Evolutionary conservation across 2,329 filamentous ascomycete genomes (phyloP), one percentile per base, ranked within the genome.

Genomic region (Penicillium nordicum): DNA sequence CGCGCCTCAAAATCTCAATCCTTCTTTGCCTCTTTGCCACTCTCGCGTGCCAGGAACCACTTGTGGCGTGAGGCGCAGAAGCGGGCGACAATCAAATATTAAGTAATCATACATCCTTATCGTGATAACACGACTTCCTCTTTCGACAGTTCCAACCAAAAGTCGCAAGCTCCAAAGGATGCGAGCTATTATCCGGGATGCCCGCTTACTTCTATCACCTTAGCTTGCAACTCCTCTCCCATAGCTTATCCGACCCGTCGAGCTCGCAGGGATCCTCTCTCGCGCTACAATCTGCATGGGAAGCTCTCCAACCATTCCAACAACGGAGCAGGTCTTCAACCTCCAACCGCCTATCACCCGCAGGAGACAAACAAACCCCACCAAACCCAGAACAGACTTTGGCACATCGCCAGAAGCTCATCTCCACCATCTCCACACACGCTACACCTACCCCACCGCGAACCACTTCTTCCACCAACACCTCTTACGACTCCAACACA

Each of bases 121-220:
- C 48, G 53, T 29, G 49, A 51, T 45, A 55, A 30, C 45, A 45
- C 34, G 21, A 41, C 41, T 51, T 32, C 45, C 32, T 45, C 41
- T 44, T 45, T 44, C 1, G n/a, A 55, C 21, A 16, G 23, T 37
- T 53, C 45, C 48, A 38, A 43, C n/a, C 46, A 21, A 21, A 25
- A 41, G 14, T 29, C 41, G 40, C 40, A 51, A 59, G 29, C 49
- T 45, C 54, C 60, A 58, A 47, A 59, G 42, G 42, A 66, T 65
- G 64, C 68, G 67, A 72, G 60, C 52, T 54, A 66, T 68, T 63
- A 58, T 64, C 62, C 74, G 74, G 76, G 63, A 84, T 84, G 82
- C 81, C 81, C 70, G 79, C 81, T 49, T 86, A 85, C 70, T 86
- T 86, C 71, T 88, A 84, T 67, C 83, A 87, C 66, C 70, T 88